Percentiles rank a stretch among this genome's conserved stretches.
These are phyloP conservation scores for Wolfiporia cocos DNA, from an alignment of 1,284 basidiomycete species.

Conservation along the genomic window DNA sequence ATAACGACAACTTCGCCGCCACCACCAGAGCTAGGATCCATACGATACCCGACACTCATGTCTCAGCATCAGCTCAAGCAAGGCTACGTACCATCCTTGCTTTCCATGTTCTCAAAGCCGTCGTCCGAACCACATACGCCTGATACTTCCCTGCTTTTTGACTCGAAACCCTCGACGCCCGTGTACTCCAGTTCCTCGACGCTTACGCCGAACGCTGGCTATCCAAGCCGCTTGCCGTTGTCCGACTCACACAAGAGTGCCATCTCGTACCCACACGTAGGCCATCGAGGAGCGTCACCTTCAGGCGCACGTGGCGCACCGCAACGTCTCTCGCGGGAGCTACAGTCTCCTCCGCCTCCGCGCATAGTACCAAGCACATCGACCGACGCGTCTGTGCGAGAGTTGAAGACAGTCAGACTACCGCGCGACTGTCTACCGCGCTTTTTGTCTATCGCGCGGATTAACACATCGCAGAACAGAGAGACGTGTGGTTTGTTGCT, in stretches of 20 bases:
- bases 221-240: conserved; percentile 15
- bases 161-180: conserved; percentile 15
- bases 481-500: conserved; percentile 67
- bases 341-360: conserved; percentile 3
- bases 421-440: conserved; percentile 65
- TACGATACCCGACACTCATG: conserved; percentile 61
- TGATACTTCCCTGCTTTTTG: conserved; percentile 24
- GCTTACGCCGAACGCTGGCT: conserved; percentile 18
- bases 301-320: conserved; percentile 16
- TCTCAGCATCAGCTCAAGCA: conserved; percentile 63
- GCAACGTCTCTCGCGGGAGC: conserved; percentile 13
- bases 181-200: conserved; percentile 21
- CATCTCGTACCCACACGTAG: conserved; percentile 13
- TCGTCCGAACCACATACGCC: conserved; percentile 11
- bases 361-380: conserved; percentile 24
- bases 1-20: conserved; percentile 59
- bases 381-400: conserved; percentile 23
- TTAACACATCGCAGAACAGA: conserved; percentile 52
- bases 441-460: conserved; percentile 64
- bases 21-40: conserved; percentile 34
- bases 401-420: conserved; percentile 56
- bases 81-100: conserved; percentile 56
- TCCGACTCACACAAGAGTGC: conserved; percentile 11
- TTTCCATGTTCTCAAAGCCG: conserved; percentile 42
- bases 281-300: conserved; percentile 17